A percentile compares a stretch with the other conserved stretches of the same genome.
Evolutionary conservation across 345 rosid species (phyloP).

Genomic region (Ceriops zippeliana): DNA sequence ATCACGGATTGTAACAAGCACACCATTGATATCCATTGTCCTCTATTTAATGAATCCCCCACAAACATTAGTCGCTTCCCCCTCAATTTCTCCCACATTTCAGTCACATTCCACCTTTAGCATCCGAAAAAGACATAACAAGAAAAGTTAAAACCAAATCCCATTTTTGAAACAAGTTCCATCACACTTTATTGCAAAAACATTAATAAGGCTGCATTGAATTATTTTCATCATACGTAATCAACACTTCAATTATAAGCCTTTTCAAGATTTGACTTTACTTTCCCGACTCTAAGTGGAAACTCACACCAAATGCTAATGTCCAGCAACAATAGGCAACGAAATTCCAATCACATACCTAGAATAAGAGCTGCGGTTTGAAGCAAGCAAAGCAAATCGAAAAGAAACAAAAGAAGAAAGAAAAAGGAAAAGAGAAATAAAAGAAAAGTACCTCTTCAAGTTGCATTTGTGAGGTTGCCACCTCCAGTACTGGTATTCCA

Average conservation of each 20-base stretch:
- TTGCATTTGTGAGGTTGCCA: constrained; percentile 95
- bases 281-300: too few relatives aligned
- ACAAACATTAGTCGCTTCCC: constrained; percentile 94
- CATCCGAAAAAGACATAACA: constrained; percentile 1
- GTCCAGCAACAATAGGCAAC: too few relatives aligned
- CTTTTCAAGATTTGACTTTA: too few relatives aligned
- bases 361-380: too few relatives aligned
- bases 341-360: too few relatives aligned
- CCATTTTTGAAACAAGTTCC: neutral
- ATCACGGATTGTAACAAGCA: constrained; percentile 82
- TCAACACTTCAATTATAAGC: too few relatives aligned
- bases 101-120: constrained; percentile 73
- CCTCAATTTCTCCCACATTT: constrained; percentile 97
- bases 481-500: constrained; percentile 79
- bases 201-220: neutral
- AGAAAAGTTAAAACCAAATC: neutral
- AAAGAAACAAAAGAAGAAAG: neutral
- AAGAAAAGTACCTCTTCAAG: constrained; percentile 51
- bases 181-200: neutral
- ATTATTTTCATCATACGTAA: neutral
- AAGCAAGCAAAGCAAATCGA: neutral
- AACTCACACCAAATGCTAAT: too few relatives aligned
- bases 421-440: too few relatives aligned
- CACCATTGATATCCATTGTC: constrained; percentile 99
- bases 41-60: constrained; percentile 92